Percentiles rank a stretch among this genome's conserved stretches.
phyloP scores from a whole-genome alignment of 1,139 yeast species.

The Tardiomyces digboiensis region DNA sequence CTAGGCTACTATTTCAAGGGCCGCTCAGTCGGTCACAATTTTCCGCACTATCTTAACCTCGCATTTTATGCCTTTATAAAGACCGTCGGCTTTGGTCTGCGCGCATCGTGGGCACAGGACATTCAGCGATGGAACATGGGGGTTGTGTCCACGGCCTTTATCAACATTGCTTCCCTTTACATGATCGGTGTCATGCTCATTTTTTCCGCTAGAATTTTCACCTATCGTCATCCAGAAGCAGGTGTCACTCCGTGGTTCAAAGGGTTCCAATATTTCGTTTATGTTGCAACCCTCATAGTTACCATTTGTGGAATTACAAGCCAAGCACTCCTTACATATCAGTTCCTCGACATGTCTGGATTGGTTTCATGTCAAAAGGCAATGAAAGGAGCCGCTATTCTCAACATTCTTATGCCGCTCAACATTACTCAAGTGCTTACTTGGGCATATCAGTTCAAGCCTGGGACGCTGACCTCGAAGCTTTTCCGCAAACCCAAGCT shows the following conservation, averaged over 20 bases:
- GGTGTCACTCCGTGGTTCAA: neutral
- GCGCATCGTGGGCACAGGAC: neutral
- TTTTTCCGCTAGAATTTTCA: neutral
- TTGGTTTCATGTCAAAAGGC: neutral
- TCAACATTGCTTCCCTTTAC: neutral
- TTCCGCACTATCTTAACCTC: neutral
- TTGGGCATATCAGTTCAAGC: neutral
- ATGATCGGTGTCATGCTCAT: neutral
- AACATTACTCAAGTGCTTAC: neutral
- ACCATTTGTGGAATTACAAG: neutral
- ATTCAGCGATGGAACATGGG: neutral
- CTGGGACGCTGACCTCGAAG: neutral
- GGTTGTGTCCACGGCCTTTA: neutral
- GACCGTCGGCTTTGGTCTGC: neutral
- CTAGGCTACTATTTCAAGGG: neutral
- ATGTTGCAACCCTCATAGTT: neutral
- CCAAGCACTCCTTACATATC: neutral
- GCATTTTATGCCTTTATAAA: neutral
- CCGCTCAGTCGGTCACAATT: neutral
- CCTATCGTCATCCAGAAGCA: neutral
- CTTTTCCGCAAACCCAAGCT: neutral
- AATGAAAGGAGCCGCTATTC: neutral
- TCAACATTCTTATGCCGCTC: neutral
- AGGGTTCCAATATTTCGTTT: neutral
- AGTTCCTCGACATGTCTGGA: neutral